Percentiles rank a stretch among this genome's conserved stretches.
Evolutionary conservation across 2,329 filamentous ascomycete genomes (phyloP).

Genomic region (Cercospora zeina): DNA sequence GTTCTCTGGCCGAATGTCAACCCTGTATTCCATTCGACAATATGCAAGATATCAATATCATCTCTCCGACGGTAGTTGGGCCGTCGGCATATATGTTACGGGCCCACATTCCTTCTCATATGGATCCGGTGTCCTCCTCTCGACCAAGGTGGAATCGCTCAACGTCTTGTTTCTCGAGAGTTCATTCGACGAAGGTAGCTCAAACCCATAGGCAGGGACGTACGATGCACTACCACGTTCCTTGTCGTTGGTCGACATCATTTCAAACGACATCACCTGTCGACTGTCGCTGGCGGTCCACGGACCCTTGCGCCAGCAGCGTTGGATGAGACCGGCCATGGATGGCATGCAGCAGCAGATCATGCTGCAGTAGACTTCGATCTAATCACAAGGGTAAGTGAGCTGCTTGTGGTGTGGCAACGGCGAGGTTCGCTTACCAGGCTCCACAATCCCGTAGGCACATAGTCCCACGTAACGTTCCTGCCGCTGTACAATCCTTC

Average conservation of each 20-base stretch:
- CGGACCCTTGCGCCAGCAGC: conserved; percentile 13
- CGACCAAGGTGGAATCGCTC: background rate
- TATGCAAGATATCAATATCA: background rate
- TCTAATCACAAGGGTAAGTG: background rate
- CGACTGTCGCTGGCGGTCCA: conserved; percentile 5
- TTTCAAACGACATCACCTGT: conserved; percentile 7
- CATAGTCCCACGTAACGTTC: conserved; percentile 21
- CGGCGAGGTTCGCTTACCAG: conserved; percentile 12
- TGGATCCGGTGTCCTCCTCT: background rate
- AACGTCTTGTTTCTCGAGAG: background rate
- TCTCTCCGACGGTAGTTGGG: conserved; percentile 6
- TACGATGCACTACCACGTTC: background rate
- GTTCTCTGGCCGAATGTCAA: no score
- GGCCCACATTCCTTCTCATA: background rate
- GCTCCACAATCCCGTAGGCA: conserved; percentile 14
- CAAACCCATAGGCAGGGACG: background rate
- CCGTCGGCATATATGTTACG: conserved; percentile 13
- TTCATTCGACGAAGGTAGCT: background rate
- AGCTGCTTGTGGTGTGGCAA: conserved; percentile 17
- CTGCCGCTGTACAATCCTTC: conserved; percentile 12
- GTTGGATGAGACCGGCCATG: conserved; percentile 21
- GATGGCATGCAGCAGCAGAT: conserved; percentile 27
- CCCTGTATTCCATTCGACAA: background rate
- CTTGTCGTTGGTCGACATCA: conserved; percentile 8
- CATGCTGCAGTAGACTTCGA: conserved; percentile 28